A percentile compares a stretch with the other conserved stretches of the same genome.
Conservation (phyloP, 2,329 filamentous ascomycete genomes). For the Phaeosphaeriaceae sp. region DNA sequence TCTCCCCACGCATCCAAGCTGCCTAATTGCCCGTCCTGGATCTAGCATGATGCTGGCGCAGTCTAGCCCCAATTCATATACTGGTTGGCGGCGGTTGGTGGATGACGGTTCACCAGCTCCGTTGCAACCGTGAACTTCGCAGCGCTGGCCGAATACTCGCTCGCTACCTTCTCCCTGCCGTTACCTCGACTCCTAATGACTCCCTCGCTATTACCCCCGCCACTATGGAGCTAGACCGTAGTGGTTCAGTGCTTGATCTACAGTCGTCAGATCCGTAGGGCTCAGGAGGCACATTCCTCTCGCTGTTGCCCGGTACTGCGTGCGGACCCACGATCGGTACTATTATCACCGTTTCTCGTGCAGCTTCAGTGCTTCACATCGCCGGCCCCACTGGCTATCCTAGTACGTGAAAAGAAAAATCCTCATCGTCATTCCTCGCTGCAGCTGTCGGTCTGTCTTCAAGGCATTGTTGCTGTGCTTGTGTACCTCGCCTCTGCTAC, state of each 20-base stretch:
- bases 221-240: slow-evolving; percentile 34
- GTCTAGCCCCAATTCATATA: slow-evolving; percentile 26
- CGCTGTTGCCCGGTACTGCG: slow-evolving; percentile 35
- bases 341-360: slow-evolving; percentile 37
- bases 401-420: slow-evolving; percentile 38
- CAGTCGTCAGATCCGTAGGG: slow-evolving; percentile 28
- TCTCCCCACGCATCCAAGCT: slow-evolving; percentile 26
- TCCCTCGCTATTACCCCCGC: slow-evolving; percentile 37
- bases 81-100: slow-evolving; percentile 25
- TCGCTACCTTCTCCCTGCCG: slow-evolving; percentile 31
- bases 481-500: slow-evolving; percentile 25
- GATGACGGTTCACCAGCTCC: slow-evolving; percentile 32
- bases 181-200: slow-evolving; percentile 41
- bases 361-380: slow-evolving; percentile 27
- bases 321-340: slow-evolving; percentile 42
- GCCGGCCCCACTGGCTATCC: slow-evolving; percentile 39
- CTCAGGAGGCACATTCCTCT: slow-evolving; percentile 42
- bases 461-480: slow-evolving; percentile 24
- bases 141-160: not conserved
- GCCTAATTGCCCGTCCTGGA: slow-evolving; percentile 29
- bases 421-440: slow-evolving; percentile 31
- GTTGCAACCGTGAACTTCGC: slow-evolving; percentile 11
- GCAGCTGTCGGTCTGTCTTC: slow-evolving; percentile 19
- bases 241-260: slow-evolving; percentile 43
- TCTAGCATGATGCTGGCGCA: slow-evolving; percentile 34